Percentiles rank a stretch among this genome's conserved stretches.
phyloP scores from a whole-genome alignment of 2,329 filamentous ascomycete genomes.

The Sporothrix inflata region DNA sequence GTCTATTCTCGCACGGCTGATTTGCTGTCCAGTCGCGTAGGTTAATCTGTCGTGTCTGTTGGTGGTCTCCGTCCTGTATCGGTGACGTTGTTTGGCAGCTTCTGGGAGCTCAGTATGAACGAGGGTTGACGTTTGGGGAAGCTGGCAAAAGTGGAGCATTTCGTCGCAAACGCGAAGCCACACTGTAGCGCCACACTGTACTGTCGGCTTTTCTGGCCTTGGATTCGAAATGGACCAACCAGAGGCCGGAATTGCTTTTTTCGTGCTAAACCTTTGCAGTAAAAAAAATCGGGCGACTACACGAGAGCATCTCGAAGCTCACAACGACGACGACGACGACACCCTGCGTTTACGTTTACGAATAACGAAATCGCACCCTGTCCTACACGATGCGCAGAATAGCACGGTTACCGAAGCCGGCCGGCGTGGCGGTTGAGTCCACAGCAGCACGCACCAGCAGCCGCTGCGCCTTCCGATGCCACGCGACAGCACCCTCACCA shows the following conservation, averaged over 20 bases:
- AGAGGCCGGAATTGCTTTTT: conserved; percentile 11
- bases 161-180: conserved; percentile 10
- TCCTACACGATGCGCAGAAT: conserved; percentile 47
- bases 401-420: conserved; percentile 41
- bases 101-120: background rate
- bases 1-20: background rate
- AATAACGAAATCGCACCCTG: background rate
- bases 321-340: background rate
- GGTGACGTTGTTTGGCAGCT: background rate
- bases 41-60: background rate
- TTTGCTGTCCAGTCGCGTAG: background rate
- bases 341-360: background rate
- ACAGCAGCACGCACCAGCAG: conserved; percentile 11
- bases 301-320: background rate
- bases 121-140: background rate
- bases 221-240: conserved; percentile 3
- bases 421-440: background rate
- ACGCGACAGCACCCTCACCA: background rate
- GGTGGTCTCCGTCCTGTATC: background rate
- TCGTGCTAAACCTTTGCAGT: conserved; percentile 3
- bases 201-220: background rate
- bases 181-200: conserved; percentile 28
- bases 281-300: conserved; percentile 11
- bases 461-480: conserved; percentile 20
- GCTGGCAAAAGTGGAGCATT: background rate